Evolutionary conservation across 208 protist genomes (phyloP), one percentile per base, ranked within the genome.

Genomic region (Trypanosoma conorhini): DNA sequence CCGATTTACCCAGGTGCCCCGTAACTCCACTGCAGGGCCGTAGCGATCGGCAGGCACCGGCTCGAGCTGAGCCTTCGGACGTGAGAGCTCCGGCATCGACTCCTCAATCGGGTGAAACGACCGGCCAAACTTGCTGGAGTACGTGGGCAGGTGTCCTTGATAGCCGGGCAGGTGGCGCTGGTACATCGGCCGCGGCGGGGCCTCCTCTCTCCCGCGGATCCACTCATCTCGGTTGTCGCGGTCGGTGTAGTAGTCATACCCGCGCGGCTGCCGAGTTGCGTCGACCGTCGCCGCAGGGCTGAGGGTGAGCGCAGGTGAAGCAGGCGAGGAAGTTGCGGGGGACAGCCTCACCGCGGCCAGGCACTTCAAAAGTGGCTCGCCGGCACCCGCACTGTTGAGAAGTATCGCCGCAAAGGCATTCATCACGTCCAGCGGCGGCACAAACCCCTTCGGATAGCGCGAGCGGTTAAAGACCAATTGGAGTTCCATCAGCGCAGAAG

Each of bases 81-180:
- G 77, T 30, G 85, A 81, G 61, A 94, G 82, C 40, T 81, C 67
- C 56, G 91, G 91, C 35, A 94, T 72, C 46, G 89, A 85, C 78
- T 94, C 91, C 74, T 96, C 91, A 48, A 96, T 93, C 9, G 89
- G 73, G 67, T 96, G 91, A 63, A 96, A 96, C 13, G 91, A 93
- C 30, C 87, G 85, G 12, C 91, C 91, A 80, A 94, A 94, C 76
- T 83, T 89, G 58, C 82, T 85, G 54, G 71, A 59, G 63, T 81
- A 93, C 70, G 85, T 83, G 19, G 91, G 91, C 46, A 96, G 58
- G 82, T 96, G 91, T 0, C 91, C 91, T 13, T 46, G 65, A 72
- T 96, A 96, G 33, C 91, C 91, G 28, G 86, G 85, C 17, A 83
- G 57, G 74, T 89, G 87, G 38, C 78, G 77, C 57, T 76, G 63